Conservation (phyloP, 1,284 basidiomycete species). For the Ganoderma lingzhi region DNA sequence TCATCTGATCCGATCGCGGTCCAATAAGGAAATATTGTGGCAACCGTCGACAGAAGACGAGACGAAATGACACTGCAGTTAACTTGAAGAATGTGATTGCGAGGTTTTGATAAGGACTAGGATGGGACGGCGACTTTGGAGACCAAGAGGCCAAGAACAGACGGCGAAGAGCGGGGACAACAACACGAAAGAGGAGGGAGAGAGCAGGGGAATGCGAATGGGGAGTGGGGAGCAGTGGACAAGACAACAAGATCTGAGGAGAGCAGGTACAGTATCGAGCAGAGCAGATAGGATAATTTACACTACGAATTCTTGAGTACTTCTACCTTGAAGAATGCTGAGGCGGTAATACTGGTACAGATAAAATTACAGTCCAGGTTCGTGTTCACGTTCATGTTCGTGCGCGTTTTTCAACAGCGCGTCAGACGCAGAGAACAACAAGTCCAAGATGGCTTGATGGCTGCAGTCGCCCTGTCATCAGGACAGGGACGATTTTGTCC, state of each 20-base stretch:
- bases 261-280: constrained; percentile 4
- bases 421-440: constrained; percentile 4
- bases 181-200: neutral
- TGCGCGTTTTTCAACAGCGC: neutral
- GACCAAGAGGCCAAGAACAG: neutral
- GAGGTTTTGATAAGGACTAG: neutral
- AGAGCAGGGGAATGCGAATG: neutral
- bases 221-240: neutral
- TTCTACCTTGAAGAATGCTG: neutral
- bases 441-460: constrained; percentile 4
- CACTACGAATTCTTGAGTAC: constrained; percentile 9
- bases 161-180: neutral
- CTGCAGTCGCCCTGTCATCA: constrained; percentile 1
- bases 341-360: constrained; percentile 13
- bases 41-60: neutral
- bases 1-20: neutral
- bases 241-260: neutral
- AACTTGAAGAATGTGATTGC: no score
- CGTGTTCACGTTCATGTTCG: neutral
- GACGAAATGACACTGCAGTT: neutral
- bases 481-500: constrained; percentile 11
- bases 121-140: neutral
- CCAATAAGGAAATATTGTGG: constrained; percentile 2
- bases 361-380: constrained; percentile 10
- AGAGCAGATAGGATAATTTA: constrained; percentile 20